Evolutionary conservation across 768 basidiomycete species (phyloP).

Genomic region (Ephemerocybe angulata): DNA sequence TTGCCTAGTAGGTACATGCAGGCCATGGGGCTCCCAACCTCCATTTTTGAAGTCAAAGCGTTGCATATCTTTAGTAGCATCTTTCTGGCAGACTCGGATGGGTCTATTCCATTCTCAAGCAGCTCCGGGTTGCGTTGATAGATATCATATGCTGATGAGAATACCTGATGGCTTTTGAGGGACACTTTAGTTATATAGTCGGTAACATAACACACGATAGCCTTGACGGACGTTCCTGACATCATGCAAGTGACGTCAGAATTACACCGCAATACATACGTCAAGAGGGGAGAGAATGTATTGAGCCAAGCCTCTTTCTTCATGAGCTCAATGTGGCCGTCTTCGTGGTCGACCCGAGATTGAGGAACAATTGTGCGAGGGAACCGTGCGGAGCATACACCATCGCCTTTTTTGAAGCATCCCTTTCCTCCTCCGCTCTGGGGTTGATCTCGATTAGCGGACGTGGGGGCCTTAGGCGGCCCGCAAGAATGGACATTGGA

Average conservation of each 20-base stretch:
- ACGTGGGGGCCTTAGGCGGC: background rate
- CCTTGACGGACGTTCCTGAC: slow-evolving; percentile 39
- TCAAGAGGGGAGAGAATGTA: slow-evolving; percentile 24
- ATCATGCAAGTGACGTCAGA: slow-evolving; percentile 35
- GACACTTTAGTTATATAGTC: slow-evolving; percentile 42
- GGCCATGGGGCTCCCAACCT: slow-evolving; percentile 37
- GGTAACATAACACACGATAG: slow-evolving; percentile 35
- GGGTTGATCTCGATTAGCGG: background rate
- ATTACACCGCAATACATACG: slow-evolving; percentile 36
- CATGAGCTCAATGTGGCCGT: slow-evolving; percentile 28
- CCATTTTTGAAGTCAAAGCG: slow-evolving; percentile 27
- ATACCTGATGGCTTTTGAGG: slow-evolving; percentile 37
- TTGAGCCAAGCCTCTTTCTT: slow-evolving; percentile 37
- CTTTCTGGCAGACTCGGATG: slow-evolving; percentile 22
- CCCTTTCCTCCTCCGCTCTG: slow-evolving; percentile 10
- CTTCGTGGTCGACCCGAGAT: slow-evolving; percentile 22
- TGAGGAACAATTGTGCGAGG: slow-evolving; percentile 22
- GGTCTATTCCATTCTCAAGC: slow-evolving; percentile 8
- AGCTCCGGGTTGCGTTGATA: slow-evolving; percentile 24
- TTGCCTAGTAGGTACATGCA: slow-evolving; percentile 30
- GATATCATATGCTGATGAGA: slow-evolving; percentile 26
- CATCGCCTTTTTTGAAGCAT: slow-evolving; percentile 27
- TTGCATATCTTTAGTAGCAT: slow-evolving; percentile 38
- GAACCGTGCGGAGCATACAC: slow-evolving; percentile 32
- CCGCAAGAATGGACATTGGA: slow-evolving; percentile 30